These are phyloP conservation scores for Penicillium goetzii DNA, from an alignment of 495 filamentous ascomycete genomes.

Conservation along the genomic window DNA sequence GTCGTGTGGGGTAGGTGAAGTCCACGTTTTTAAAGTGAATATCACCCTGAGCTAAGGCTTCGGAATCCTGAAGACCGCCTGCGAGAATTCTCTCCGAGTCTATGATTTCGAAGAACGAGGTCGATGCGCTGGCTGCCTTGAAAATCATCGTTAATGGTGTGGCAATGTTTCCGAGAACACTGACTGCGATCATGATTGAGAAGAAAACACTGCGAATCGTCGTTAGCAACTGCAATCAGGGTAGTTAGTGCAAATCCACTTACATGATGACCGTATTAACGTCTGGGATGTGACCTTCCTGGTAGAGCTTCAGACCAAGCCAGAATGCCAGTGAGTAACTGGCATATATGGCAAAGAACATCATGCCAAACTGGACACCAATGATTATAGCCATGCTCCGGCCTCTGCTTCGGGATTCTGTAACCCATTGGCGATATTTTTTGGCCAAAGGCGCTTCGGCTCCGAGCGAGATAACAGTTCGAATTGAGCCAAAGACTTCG, in stretches of 20 bases:
- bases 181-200: not conserved
- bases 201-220: not conserved
- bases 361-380: not conserved
- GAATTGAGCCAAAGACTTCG: not conserved
- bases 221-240: not conserved
- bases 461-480: not conserved
- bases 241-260: not conserved
- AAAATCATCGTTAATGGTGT: not conserved
- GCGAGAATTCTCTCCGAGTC: not conserved
- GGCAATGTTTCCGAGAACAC: not conserved
- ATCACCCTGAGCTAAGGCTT: not conserved
- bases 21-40: not conserved
- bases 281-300: not conserved
- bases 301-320: not conserved
- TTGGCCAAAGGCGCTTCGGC: not conserved
- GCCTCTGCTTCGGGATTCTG: not conserved
- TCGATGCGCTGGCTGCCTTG: not conserved
- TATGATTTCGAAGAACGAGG: not conserved
- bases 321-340: not conserved
- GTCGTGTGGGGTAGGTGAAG: not conserved
- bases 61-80: not conserved
- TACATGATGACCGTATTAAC: constrained; percentile 1
- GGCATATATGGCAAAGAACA: not conserved
- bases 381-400: not conserved
- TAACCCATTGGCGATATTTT: not conserved